phyloP scores from a whole-genome alignment of 306 rosid species.

The Vigna hirtella region DNA sequence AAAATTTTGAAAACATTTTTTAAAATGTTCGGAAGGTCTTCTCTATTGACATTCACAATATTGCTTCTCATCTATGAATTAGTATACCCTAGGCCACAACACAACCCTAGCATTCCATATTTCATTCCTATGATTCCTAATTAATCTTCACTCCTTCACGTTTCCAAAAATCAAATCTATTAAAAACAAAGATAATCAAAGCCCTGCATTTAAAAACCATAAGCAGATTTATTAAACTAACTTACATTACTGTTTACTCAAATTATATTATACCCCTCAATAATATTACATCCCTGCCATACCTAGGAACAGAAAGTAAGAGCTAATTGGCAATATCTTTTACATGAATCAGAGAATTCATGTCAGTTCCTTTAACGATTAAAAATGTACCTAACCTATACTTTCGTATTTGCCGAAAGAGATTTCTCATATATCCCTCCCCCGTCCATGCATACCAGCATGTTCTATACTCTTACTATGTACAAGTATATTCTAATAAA shows the following conservation, averaged over 20 bases:
- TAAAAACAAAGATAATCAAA: background rate
- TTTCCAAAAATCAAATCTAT: constrained; percentile 11
- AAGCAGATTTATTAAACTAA: constrained; percentile 31
- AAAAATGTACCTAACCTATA: background rate
- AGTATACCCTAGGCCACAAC: background rate
- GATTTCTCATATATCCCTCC: constrained; percentile 24
- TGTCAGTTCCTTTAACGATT: constrained; percentile 16
- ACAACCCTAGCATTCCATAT: background rate
- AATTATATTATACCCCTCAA: background rate
- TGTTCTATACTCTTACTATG: background rate
- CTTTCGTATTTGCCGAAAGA: constrained; percentile 22
- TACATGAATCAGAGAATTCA: background rate
- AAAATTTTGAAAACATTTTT: background rate
- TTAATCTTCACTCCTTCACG: constrained; percentile 24
- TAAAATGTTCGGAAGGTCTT: background rate
- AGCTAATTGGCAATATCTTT: constrained; percentile 30
- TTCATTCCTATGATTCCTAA: constrained; percentile 10
- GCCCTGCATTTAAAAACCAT: constrained; percentile 13
- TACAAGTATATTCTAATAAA: background rate
- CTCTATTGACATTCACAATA: background rate
- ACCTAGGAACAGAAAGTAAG: constrained; percentile 24
- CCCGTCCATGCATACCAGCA: background rate
- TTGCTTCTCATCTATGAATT: background rate
- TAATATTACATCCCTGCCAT: background rate
- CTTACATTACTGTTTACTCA: constrained; percentile 15